phyloP scores from a whole-genome alignment of 257 asterid species.

The Ilex aquifolium region DNA sequence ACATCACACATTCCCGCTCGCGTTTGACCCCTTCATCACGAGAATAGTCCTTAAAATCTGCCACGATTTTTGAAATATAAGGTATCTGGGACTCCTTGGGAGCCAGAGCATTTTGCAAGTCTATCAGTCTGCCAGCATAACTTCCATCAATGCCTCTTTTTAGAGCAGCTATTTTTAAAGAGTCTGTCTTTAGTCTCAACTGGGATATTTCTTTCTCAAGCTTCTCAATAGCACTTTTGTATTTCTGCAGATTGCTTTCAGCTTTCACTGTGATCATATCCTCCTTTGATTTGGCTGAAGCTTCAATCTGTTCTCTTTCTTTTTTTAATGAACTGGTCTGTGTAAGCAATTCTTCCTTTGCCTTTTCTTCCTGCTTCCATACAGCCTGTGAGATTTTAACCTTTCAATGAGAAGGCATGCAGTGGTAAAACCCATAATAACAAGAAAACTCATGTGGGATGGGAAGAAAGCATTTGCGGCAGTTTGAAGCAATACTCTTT shows the following conservation, averaged over 20 bases:
- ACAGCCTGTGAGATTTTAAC: constrained; percentile 52
- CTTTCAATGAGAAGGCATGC: constrained; percentile 13
- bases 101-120: constrained; percentile 23
- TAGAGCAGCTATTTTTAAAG: constrained; percentile 79
- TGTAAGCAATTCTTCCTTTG: constrained; percentile 49
- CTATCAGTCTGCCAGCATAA: constrained; percentile 50
- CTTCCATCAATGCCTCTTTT: constrained; percentile 72
- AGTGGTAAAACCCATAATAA: neutral
- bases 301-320: constrained; percentile 71
- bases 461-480: neutral
- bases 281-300: constrained; percentile 65
- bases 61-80: constrained; percentile 33
- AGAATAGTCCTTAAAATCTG: constrained; percentile 24
- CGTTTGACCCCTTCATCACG: constrained; percentile 60
- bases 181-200: constrained; percentile 68
- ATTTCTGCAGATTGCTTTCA: constrained; percentile 58
- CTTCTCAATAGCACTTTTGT: constrained; percentile 58
- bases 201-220: constrained; percentile 73
- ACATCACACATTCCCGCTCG: constrained; percentile 97
- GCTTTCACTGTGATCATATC: constrained; percentile 56
- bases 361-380: constrained; percentile 47
- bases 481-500: neutral
- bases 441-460: neutral
- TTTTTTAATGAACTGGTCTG: constrained; percentile 46
- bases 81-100: constrained; percentile 30